Conservation (phyloP, 768 basidiomycete species). For the Symmetrospora coprosmae region DNA sequence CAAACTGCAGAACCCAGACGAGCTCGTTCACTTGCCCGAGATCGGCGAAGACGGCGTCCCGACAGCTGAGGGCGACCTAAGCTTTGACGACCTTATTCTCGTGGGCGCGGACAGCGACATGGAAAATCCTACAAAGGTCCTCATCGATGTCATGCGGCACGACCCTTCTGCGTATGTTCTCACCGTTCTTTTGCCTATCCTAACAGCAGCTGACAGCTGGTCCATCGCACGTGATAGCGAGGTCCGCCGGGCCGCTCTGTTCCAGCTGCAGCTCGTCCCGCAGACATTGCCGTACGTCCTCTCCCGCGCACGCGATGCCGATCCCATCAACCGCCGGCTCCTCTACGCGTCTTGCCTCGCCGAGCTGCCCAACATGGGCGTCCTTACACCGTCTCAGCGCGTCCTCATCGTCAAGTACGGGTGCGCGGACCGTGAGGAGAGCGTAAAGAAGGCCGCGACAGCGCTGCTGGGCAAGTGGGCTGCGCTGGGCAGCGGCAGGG, state of each 20-base stretch:
- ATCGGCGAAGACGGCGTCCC: too few relatives aligned
- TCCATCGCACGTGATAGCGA: constrained; percentile 45
- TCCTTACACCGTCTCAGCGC: constrained; percentile 55
- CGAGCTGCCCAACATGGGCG: constrained; percentile 46
- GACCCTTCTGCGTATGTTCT: constrained; percentile 61
- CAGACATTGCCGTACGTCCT: constrained; percentile 55
- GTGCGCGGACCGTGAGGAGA: constrained; percentile 65
- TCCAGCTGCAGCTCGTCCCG: constrained; percentile 51
- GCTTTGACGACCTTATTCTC: constrained; percentile 18
- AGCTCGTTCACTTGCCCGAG: too few relatives aligned
- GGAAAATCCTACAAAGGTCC: constrained; percentile 46
- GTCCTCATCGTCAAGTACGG: constrained; percentile 67
- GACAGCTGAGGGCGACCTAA: too few relatives aligned
- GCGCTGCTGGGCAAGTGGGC: constrained; percentile 62
- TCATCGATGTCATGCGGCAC: constrained; percentile 52
- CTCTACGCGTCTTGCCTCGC: constrained; percentile 54
- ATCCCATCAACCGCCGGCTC: constrained; percentile 56
- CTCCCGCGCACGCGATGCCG: constrained; percentile 63
- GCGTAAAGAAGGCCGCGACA: constrained; percentile 58
- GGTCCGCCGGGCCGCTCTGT: constrained; percentile 64
- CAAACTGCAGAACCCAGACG: constrained; percentile 60
- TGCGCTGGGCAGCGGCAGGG: too few relatives aligned
- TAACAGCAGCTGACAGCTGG: background rate
- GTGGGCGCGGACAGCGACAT: constrained; percentile 45
- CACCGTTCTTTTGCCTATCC: background rate